These are phyloP conservation scores for Sonneratia alba DNA, from an alignment of 345 rosid genomes.

Conservation along the genomic window DNA sequence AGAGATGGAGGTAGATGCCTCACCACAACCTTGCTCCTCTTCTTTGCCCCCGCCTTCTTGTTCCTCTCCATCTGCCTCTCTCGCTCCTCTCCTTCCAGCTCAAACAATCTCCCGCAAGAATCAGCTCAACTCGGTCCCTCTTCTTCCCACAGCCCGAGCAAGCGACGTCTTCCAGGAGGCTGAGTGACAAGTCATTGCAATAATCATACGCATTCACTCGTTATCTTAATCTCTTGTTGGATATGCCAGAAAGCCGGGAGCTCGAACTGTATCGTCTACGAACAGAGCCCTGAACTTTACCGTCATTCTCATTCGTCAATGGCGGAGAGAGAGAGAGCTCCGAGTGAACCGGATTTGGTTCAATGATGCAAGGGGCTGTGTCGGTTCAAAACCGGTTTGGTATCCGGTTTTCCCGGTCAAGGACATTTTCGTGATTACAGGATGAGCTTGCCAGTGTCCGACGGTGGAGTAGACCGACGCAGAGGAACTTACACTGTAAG, in stretches of 20 bases:
- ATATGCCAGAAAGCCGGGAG: neutral
- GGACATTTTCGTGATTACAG: neutral
- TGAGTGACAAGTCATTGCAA: neutral
- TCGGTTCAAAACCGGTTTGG: neutral
- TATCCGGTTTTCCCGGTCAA: neutral
- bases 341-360: neutral
- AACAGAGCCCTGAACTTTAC: neutral
- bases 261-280: neutral
- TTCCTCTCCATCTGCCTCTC: slow-evolving; percentile 8
- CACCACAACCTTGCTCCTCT: slow-evolving; percentile 60
- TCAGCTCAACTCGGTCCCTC: neutral
- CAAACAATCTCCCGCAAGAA: neutral
- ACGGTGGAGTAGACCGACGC: neutral
- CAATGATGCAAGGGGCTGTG: neutral
- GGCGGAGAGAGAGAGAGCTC: neutral
- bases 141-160: neutral
- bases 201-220: neutral
- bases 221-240: neutral
- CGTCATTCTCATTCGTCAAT: neutral
- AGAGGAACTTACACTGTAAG: neutral
- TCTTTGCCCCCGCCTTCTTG: slow-evolving; percentile 20
- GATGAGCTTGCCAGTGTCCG: neutral
- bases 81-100: neutral
- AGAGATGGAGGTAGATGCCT: slow-evolving; percentile 73
- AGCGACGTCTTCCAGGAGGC: neutral